phyloP scores from a whole-genome alignment of 768 basidiomycete species.

The Russula virescens region DNA sequence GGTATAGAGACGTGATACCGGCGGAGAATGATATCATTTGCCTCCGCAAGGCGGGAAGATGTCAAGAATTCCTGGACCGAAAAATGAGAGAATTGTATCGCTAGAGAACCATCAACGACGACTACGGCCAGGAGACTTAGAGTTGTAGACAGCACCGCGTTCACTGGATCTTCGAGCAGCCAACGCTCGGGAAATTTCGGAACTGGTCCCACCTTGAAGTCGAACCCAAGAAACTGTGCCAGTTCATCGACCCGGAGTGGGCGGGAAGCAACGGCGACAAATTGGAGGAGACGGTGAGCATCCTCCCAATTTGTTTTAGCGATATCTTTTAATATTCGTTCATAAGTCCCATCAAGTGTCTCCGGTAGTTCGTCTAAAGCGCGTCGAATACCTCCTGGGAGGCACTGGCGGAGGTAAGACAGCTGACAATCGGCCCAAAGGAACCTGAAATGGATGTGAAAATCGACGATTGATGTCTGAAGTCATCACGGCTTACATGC shows the following conservation, averaged over 20 bases:
- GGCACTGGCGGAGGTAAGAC: background rate
- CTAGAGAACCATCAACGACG: background rate
- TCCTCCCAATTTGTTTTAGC: no score
- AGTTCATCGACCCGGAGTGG: no score
- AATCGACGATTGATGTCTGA: background rate
- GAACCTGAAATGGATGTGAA: background rate
- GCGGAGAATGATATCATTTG: background rate
- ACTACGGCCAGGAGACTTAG: background rate
- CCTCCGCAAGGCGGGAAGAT: background rate
- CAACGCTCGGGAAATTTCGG: background rate
- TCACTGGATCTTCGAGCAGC: background rate
- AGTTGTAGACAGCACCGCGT: background rate
- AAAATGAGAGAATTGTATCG: background rate
- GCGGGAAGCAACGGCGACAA: no score
- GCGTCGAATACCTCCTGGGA: background rate
- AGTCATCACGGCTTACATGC: background rate
- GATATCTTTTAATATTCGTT: no score
- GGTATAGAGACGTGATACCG: background rate
- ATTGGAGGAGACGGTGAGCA: no score
- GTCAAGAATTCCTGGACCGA: constrained; percentile 3
- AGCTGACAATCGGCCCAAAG: background rate
- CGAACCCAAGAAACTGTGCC: no score
- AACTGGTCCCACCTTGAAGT: background rate
- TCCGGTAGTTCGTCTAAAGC: no score
- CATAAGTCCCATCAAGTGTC: no score